Evolutionary conservation across 2,329 filamentous ascomycete species (phyloP).

Genomic region (Aspergillus pseudoterreus): DNA sequence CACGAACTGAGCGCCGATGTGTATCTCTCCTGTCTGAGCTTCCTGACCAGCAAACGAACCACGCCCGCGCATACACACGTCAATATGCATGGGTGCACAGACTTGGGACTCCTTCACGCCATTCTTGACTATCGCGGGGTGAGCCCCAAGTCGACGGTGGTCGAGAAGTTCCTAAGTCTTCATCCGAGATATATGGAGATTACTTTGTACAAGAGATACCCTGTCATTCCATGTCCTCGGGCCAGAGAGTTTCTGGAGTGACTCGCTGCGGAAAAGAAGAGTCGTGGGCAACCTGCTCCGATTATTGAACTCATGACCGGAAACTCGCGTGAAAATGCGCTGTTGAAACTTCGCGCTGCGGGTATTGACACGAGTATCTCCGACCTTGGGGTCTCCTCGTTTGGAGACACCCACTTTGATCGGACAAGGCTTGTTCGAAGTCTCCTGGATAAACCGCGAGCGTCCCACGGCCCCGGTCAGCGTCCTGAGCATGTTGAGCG

Average conservation of each 20-base stretch:
- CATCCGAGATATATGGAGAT: constrained; percentile 10
- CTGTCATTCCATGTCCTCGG: constrained; percentile 2
- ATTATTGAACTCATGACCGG: constrained; percentile 10
- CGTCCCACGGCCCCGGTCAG: constrained; percentile 2
- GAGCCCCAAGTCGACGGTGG: constrained; percentile 1
- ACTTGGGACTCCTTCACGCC: constrained; percentile 10
- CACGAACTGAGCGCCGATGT: constrained; percentile 14
- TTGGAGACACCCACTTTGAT: constrained; percentile 11
- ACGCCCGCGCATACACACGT: constrained; percentile 12
- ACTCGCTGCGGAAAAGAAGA: constrained; percentile 1
- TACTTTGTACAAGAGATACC: constrained; percentile 7
- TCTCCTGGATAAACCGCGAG: constrained; percentile 6
- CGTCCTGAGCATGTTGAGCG: neutral
- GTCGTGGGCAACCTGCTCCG: neutral
- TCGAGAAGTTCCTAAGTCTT: constrained; percentile 4
- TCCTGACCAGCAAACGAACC: constrained; percentile 8
- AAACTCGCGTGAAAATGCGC: constrained; percentile 11
- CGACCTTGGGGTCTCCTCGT: constrained; percentile 11
- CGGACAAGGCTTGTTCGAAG: constrained; percentile 6
- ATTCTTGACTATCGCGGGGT: constrained; percentile 10
- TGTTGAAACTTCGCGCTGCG: constrained; percentile 8
- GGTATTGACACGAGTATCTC: constrained; percentile 9
- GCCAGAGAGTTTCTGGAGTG: constrained; percentile 8
- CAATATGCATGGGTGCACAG: constrained; percentile 11
- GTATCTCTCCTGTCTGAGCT: constrained; percentile 11